Base-by-base conservation (phyloP, 73 alveolate genomes). In the Durusdinium trenchii region DNA sequence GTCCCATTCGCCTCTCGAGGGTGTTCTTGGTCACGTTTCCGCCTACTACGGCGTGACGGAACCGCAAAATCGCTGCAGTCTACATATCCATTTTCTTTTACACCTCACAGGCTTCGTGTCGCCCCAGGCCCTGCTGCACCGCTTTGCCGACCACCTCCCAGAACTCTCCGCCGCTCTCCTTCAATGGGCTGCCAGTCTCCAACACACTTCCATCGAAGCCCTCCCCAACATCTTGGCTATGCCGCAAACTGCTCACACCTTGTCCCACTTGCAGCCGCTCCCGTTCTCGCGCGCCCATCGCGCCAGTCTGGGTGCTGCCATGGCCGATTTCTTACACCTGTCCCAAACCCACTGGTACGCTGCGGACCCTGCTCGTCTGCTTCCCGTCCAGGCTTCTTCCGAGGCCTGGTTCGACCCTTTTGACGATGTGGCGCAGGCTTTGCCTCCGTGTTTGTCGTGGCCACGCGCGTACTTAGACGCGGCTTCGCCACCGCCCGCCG, bases 381-480 rank as follows among this genome's bases (percentile, higher is more conserved):
- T 47, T 1, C 61, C 38, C 38, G 18, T 9, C 7, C 46, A 69
- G 0, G 93, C n/a, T 14, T 42, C 75, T 35, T n/a, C n/a, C n/a
- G n/a, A n/a, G n/a, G 64, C 64, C 40, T 82, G 93, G 93, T 82
- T 35, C 48, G 93, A 82, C 50, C 93, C 93, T 30, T 82, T 82
- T n/a, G 38, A 0, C 2, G 93, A 82, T 35, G 71, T 51, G 6
- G 36, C 71, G 3, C 35, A 32, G 12, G 47, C 7, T 18, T 12
- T 46, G n/a, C 51, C 93, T 46, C 0, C 51, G 7, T 82, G 26
- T 42, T 32, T 82, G n/a, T 73, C 93, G 14, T 82, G 93, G 93
- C 75, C 93, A 18, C 71, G 93, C 16, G 35, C 7, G 18, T 82
- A 82, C 35, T 36, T 82, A 36, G 52, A 48, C 46, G 47, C 46